phyloP scores from a whole-genome alignment of 257 asterid genomes.

The Solanum bulbocastanum region DNA sequence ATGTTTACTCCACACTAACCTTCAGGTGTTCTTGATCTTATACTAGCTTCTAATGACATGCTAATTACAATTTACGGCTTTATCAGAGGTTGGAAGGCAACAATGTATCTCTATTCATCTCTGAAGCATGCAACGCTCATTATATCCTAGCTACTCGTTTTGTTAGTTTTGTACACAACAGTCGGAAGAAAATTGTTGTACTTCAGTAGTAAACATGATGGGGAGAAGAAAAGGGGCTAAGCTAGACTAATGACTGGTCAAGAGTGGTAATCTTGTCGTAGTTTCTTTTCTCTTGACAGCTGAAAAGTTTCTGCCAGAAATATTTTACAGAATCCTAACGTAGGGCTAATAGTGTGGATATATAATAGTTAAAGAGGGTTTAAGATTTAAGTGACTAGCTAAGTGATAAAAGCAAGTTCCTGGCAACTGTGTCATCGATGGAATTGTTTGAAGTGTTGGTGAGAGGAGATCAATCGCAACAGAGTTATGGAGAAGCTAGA shows the following conservation, averaged over 20 bases:
- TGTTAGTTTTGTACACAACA: not conserved
- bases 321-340: not conserved
- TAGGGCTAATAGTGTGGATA: not conserved
- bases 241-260: not conserved
- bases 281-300: not conserved
- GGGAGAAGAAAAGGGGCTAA: not conserved
- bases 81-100: not conserved
- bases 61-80: not conserved
- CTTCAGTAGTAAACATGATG: not conserved
- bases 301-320: not conserved
- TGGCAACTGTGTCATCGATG: not conserved
- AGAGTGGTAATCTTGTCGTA: not conserved
- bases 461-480: not conserved
- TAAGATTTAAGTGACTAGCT: not conserved
- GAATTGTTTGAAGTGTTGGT: not conserved
- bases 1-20: not conserved
- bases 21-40: not conserved
- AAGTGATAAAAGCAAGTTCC: not conserved
- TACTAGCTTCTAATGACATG: not conserved
- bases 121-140: not conserved
- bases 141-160: not conserved
- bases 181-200: not conserved
- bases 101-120: not conserved
- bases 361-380: not conserved
- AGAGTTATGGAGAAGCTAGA: not conserved